These are phyloP conservation scores for Trametes punicea DNA, from an alignment of 768 basidiomycete genomes.

Conservation along the genomic window DNA sequence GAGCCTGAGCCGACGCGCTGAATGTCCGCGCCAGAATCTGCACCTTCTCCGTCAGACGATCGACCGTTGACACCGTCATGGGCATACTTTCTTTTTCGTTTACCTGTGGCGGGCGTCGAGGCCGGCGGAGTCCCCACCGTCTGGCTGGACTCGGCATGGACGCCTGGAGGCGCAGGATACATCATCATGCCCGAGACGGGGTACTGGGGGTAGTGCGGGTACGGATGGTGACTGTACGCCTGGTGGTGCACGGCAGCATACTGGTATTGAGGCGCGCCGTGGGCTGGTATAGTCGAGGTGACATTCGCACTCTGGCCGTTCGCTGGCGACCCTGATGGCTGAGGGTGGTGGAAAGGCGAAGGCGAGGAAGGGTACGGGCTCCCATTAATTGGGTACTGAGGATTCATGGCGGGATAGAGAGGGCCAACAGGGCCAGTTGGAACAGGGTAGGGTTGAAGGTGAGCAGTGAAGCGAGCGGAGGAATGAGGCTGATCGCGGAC, in stretches of 20 bases:
- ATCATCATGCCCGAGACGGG: constrained; percentile 59
- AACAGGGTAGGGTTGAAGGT: constrained; percentile 54
- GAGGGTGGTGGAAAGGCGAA: constrained; percentile 32
- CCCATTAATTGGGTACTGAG: constrained; percentile 60
- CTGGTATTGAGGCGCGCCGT: constrained; percentile 42
- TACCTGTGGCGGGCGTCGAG: constrained; percentile 38
- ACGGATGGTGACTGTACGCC: constrained; percentile 45
- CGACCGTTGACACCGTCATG: constrained; percentile 12
- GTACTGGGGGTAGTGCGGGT: constrained; percentile 57
- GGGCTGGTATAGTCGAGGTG: constrained; percentile 38
- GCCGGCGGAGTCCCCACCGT: constrained; percentile 26
- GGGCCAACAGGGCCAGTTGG: constrained; percentile 23
- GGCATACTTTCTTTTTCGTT: constrained; percentile 58
- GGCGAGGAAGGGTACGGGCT: constrained; percentile 45
- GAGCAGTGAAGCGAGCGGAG: constrained; percentile 35
- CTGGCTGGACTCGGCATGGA: constrained; percentile 35
- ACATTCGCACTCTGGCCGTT: constrained; percentile 36
- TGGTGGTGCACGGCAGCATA: constrained; percentile 53
- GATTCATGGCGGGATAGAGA: constrained; percentile 53
- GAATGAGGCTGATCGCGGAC: constrained; percentile 30
- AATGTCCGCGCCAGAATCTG: constrained; percentile 41
- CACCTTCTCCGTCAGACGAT: constrained; percentile 56
- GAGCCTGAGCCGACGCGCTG: constrained; percentile 30
- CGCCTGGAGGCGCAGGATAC: constrained; percentile 48
- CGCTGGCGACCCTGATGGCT: constrained; percentile 30